Evolutionary conservation across 2,329 filamentous ascomycete species (phyloP).

Genomic region (Fusarium pseudoanthophilum): DNA sequence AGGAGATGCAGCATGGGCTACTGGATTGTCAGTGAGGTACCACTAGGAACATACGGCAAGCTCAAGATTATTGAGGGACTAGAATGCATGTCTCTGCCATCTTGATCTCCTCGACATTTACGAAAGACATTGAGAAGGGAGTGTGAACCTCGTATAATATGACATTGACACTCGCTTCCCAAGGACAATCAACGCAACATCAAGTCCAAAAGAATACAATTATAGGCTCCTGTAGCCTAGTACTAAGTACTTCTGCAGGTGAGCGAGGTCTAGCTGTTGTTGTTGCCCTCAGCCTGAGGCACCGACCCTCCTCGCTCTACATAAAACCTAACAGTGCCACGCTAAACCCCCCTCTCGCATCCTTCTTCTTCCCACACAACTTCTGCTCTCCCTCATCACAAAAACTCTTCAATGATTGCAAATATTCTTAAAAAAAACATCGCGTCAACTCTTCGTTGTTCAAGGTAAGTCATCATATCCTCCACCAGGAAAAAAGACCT

Average conservation of each 20-base stretch:
- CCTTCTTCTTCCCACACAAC: neutral
- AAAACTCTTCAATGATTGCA: rapidly evolving
- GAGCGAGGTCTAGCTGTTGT: neutral
- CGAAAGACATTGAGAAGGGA: neutral
- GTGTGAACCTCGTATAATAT: neutral
- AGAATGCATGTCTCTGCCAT: rapidly evolving
- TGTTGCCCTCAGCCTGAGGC: neutral
- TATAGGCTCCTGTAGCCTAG: rapidly evolving
- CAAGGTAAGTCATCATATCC: neutral
- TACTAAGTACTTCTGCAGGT: neutral
- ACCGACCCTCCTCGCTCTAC: neutral
- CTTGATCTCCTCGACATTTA: rapidly evolving
- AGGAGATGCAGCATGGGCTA: neutral
- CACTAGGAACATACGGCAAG: neutral
- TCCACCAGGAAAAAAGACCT: neutral
- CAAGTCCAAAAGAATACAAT: neutral
- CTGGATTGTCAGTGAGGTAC: neutral
- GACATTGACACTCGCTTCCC: neutral
- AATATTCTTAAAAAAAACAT: neutral
- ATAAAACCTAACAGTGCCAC: neutral
- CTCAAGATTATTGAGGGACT: neutral
- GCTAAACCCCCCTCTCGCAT: neutral
- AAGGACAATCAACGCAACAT: too few relatives aligned
- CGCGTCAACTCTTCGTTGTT: neutral
- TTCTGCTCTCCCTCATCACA: neutral